Percentiles rank a stretch among this genome's conserved stretches.
Conservation (phyloP, 768 basidiomycete genomes). For the Serendipita sp. region DNA sequence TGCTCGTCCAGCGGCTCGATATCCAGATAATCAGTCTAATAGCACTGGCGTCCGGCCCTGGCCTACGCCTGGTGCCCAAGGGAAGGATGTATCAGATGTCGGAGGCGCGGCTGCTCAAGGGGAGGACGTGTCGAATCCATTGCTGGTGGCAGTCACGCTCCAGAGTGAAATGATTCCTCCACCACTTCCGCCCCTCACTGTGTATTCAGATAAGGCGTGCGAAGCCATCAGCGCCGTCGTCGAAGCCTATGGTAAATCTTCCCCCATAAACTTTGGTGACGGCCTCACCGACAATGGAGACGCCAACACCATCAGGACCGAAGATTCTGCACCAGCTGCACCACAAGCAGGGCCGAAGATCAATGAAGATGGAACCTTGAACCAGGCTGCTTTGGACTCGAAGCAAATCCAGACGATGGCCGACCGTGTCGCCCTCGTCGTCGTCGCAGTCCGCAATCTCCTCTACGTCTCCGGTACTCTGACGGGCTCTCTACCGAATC, state of each 20-base stretch:
- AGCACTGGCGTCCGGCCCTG: slow-evolving; percentile 15
- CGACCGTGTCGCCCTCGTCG: slow-evolving; percentile 10
- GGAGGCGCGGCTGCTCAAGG: neutral
- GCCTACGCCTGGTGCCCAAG: slow-evolving; percentile 18
- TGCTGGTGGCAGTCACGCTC: neutral
- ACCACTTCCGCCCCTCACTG: neutral
- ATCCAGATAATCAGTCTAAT: neutral
- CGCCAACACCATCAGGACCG: neutral
- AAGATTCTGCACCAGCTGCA: neutral
- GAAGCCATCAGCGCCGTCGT: slow-evolving; percentile 3
- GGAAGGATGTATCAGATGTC: slow-evolving; percentile 3
- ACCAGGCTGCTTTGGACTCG: neutral
- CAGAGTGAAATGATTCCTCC: neutral
- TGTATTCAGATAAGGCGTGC: neutral
- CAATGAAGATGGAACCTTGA: neutral
- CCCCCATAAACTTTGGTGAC: neutral
- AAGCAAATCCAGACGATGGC: slow-evolving; percentile 9
- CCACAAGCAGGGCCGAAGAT: neutral
- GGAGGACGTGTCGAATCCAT: neutral
- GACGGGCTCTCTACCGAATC: slow-evolving; percentile 10
- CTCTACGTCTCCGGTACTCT: slow-evolving; percentile 18
- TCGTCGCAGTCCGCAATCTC: slow-evolving; percentile 16
- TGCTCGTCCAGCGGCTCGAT: neutral
- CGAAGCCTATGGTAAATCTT: neutral
- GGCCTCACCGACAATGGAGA: neutral